Evolutionary conservation across 345 rosid species (phyloP).

Genomic region (Arabis alpina): DNA sequence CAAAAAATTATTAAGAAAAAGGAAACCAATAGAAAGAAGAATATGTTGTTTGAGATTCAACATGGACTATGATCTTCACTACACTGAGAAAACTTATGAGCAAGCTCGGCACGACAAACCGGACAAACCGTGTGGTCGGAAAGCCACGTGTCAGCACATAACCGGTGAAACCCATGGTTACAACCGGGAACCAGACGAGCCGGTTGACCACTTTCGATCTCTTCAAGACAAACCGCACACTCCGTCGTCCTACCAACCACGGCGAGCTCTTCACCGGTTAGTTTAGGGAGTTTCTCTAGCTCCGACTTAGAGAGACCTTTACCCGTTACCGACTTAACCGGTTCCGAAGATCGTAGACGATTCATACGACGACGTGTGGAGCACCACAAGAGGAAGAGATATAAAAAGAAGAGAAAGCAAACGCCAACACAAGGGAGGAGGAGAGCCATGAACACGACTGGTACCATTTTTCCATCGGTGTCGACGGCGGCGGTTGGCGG

Average conservation of each 20-base stretch:
- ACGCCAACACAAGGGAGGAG: constrained; percentile 74
- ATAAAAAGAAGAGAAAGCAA: constrained; percentile 61
- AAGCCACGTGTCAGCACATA: constrained; percentile 91
- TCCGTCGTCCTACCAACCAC: constrained; percentile 55
- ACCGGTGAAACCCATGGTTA: constrained; percentile 79
- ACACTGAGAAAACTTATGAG: constrained; percentile 34
- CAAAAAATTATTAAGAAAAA: neutral
- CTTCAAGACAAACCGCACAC: constrained; percentile 86
- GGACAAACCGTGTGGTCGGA: constrained; percentile 65
- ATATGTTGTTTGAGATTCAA: constrained; percentile 11
- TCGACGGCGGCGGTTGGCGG: constrained; percentile 28
- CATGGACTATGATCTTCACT: constrained; percentile 38
- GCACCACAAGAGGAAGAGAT: constrained; percentile 65
- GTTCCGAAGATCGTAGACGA: constrained; percentile 18
- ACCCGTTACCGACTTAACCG: constrained; percentile 43
- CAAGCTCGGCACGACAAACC: constrained; percentile 63
- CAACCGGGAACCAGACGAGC: constrained; percentile 81
- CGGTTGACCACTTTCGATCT: constrained; percentile 59
- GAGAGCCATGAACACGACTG: constrained; percentile 63
- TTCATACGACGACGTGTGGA: constrained; percentile 36
- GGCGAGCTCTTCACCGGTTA: constrained; percentile 66
- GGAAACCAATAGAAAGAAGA: constrained; percentile 15
- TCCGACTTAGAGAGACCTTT: constrained; percentile 63
- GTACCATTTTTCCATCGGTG: constrained; percentile 48
- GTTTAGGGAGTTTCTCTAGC: constrained; percentile 66